These are phyloP conservation scores for Carex littledalei DNA, from an alignment of 176 grass and related monocot species.

Conservation along the genomic window DNA sequence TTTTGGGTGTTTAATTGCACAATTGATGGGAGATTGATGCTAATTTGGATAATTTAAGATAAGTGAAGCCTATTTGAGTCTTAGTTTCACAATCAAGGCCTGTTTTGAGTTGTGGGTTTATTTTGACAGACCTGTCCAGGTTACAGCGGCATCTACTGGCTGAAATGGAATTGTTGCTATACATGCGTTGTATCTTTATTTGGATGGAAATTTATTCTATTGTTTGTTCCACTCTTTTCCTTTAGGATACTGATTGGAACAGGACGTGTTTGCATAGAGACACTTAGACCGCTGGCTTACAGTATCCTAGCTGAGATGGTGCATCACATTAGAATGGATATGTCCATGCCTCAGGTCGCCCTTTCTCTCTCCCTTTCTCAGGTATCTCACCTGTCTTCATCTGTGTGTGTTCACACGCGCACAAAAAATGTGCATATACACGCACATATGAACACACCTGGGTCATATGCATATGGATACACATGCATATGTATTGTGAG, in stretches of 20 bases:
- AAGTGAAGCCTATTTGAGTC: background rate
- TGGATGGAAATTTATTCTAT: background rate
- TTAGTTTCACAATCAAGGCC: background rate
- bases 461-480: background rate
- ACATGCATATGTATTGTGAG: background rate
- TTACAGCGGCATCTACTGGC: background rate
- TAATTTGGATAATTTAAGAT: background rate
- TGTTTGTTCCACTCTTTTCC: constrained; percentile 32
- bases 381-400: constrained; percentile 40
- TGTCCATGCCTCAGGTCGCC: constrained; percentile 45
- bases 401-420: constrained; percentile 18
- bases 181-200: background rate
- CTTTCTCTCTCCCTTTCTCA: constrained; percentile 48
- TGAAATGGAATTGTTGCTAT: background rate
- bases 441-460: background rate
- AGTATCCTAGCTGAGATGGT: constrained; percentile 96
- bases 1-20: background rate
- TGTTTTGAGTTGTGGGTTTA: background rate
- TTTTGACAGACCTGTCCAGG: background rate
- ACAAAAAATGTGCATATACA: constrained; percentile 8
- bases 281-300: constrained; percentile 89
- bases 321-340: constrained; percentile 91
- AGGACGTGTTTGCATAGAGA: constrained; percentile 90
- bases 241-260: constrained; percentile 91
- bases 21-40: background rate